Conservation (phyloP, 441 rosid genomes). For the Jatropha podagrica region DNA sequence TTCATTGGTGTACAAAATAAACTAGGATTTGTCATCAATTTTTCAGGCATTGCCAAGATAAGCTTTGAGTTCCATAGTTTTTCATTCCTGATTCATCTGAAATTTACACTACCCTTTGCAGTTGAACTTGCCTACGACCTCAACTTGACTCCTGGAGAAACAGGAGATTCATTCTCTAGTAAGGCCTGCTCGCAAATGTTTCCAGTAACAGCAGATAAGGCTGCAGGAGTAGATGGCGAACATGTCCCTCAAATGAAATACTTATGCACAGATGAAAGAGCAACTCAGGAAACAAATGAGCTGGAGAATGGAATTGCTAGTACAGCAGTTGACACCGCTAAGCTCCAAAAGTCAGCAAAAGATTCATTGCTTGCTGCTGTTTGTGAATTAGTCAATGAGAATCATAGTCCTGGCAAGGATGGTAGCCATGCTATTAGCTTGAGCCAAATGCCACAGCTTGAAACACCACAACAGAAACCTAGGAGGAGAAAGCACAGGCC, state of each 20-base stretch:
- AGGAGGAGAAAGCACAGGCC: constrained; percentile 87
- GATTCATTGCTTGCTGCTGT: constrained; percentile 32
- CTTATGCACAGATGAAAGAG: constrained; percentile 22
- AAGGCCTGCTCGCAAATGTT: constrained; percentile 32
- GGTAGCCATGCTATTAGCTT: constrained; percentile 36
- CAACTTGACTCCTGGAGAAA: constrained; percentile 29
- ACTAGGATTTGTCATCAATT: neutral
- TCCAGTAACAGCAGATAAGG: constrained; percentile 60
- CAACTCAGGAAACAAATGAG: constrained; percentile 25
- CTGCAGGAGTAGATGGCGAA: constrained; percentile 23
- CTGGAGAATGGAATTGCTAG: constrained; percentile 22
- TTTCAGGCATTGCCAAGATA: constrained; percentile 2
- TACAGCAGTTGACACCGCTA: constrained; percentile 9
- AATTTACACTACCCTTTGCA: constrained; percentile 23
- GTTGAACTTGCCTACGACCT: constrained; percentile 39
- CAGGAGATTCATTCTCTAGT: constrained; percentile 29
- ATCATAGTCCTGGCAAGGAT: constrained; percentile 37
- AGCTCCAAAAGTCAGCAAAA: constrained; percentile 19
- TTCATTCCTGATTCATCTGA: constrained; percentile 17
- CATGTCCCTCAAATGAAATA: constrained; percentile 25
- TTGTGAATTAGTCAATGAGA: constrained; percentile 28
- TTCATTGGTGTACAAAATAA: neutral
- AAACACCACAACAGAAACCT: constrained; percentile 71
- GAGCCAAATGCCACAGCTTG: constrained; percentile 27
- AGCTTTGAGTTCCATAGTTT: constrained; percentile 10